Evolutionary conservation across 1,284 basidiomycete species (phyloP).

Genomic region (Marasmius tenuissimus): DNA sequence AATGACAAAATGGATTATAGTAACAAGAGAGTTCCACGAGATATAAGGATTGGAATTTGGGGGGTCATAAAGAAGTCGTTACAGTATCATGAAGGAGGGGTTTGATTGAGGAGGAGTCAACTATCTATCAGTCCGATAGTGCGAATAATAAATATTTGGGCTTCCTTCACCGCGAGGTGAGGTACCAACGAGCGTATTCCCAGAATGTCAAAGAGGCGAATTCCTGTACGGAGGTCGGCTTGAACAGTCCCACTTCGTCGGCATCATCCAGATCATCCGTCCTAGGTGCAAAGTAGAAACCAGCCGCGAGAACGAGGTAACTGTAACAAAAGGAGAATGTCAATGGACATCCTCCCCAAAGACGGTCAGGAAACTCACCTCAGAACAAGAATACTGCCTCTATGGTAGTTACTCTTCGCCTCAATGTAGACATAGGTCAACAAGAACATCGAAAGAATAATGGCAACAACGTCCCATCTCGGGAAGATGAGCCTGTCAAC

Average conservation of each 20-base stretch:
- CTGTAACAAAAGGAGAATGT: slow-evolving; percentile 32
- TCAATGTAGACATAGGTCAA: slow-evolving; percentile 99
- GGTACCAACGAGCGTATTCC: slow-evolving; percentile 11
- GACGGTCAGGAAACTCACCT: slow-evolving; percentile 51
- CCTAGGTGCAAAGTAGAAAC: slow-evolving; percentile 76
- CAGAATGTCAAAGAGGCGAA: slow-evolving; percentile 6
- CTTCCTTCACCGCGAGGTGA: slow-evolving; percentile 5
- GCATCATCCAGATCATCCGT: slow-evolving; percentile 27
- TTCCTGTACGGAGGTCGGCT: slow-evolving; percentile 3
- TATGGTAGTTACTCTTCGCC: slow-evolving; percentile 95
- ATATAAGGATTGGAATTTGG: no score
- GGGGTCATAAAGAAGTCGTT: not conserved
- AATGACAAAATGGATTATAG: not conserved
- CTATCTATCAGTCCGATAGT: not conserved
- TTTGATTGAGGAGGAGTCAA: not conserved
- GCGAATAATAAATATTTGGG: not conserved
- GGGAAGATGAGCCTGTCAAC: slow-evolving; percentile 88
- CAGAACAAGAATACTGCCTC: slow-evolving; percentile 89
- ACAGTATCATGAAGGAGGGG: not conserved
- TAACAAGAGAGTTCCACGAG: no score
- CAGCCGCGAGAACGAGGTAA: slow-evolving; percentile 77
- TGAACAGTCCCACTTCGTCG: slow-evolving; percentile 19
- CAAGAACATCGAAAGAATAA: slow-evolving; percentile 93
- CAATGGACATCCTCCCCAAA: not conserved
- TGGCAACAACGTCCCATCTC: slow-evolving; percentile 96